These are phyloP conservation scores for Gnetum montanum DNA, from an alignment of 75 land plant genomes.

Conservation along the genomic window DNA sequence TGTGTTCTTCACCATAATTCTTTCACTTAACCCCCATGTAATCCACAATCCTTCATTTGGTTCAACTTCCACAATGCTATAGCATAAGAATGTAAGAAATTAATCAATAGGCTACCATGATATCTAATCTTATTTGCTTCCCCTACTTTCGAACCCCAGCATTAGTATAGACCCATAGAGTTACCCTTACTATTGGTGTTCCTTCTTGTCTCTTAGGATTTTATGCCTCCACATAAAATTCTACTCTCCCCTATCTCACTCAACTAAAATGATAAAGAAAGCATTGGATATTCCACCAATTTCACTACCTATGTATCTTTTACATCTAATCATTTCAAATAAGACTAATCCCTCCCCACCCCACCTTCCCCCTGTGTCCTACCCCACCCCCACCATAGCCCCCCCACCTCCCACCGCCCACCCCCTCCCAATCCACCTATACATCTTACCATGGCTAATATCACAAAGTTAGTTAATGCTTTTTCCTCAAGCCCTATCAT, in stretches of 20 bases:
- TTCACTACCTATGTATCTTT: not conserved
- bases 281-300: not conserved
- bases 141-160: constrained; percentile 4
- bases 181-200: not conserved
- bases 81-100: too few relatives aligned
- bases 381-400: too few relatives aligned
- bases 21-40: too few relatives aligned
- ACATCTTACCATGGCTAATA: not conserved
- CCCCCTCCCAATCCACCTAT: too few relatives aligned
- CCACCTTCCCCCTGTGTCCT: too few relatives aligned
- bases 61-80: too few relatives aligned
- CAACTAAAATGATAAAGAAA: too few relatives aligned
- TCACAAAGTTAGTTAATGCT: not conserved
- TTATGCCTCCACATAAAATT: not conserved
- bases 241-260: too few relatives aligned
- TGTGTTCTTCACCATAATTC: too few relatives aligned
- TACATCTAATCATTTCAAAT: not conserved
- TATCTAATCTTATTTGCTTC: constrained; percentile 9
- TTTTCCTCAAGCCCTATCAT: not conserved
- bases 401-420: too few relatives aligned
- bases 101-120: constrained; percentile 8
- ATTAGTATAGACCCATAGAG: not conserved
- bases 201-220: not conserved
- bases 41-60: too few relatives aligned
- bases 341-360: not conserved